phyloP scores from a whole-genome alignment of 2,329 filamentous ascomycete species.

The Capronia coronata region DNA sequence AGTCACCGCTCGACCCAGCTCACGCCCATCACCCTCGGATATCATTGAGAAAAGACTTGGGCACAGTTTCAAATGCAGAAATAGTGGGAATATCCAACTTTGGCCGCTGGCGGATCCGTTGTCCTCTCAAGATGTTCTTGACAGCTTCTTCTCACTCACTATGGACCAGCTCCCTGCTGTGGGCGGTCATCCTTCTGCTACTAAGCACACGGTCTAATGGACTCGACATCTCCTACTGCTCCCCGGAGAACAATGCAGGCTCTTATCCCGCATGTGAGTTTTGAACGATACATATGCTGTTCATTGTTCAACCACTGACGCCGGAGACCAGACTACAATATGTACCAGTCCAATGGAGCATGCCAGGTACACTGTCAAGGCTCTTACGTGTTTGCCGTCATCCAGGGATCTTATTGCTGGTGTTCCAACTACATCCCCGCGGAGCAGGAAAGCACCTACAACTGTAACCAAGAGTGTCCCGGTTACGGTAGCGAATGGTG shows the following conservation, averaged over 20 bases:
- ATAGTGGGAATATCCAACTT: constrained; percentile 13
- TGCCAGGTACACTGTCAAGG: constrained; percentile 37
- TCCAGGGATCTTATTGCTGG: constrained; percentile 45
- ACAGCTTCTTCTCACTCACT: background rate
- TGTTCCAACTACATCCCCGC: constrained; percentile 44
- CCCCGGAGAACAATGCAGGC: constrained; percentile 41
- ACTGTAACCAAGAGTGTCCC: constrained; percentile 40
- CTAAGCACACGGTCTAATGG: constrained; percentile 11
- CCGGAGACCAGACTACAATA: constrained; percentile 32
- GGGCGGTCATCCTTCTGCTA: constrained; percentile 2
- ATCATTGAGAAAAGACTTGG: background rate
- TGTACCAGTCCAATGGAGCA: constrained; percentile 43
- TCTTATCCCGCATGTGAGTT: constrained; percentile 34
- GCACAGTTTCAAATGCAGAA: constrained; percentile 12
- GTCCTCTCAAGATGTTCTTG: constrained; percentile 12
- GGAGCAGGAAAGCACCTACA: constrained; percentile 31
- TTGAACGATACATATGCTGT: background rate
- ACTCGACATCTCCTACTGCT: constrained; percentile 38
- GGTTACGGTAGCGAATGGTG: constrained; percentile 45
- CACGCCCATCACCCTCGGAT: background rate
- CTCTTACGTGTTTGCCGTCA: constrained; percentile 42
- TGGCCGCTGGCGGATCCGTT: constrained; percentile 5
- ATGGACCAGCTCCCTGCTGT: constrained; percentile 7
- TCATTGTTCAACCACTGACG: constrained; percentile 11
- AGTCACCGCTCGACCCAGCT: background rate